Conservation (phyloP, 805 yeast genomes). For the Wickerhamomyces xylosicus region DNA sequence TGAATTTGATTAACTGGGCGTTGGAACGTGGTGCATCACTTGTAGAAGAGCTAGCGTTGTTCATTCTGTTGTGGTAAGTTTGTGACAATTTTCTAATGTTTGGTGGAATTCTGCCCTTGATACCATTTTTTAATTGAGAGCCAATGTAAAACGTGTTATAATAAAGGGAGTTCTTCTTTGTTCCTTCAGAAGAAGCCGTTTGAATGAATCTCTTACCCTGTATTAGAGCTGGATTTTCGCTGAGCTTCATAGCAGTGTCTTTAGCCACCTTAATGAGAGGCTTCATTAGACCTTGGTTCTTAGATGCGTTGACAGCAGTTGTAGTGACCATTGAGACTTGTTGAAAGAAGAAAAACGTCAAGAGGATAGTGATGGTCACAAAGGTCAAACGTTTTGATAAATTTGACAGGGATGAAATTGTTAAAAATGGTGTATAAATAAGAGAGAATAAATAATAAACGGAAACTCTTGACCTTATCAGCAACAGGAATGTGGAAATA, state of each 20-base stretch:
- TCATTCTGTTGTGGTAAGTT: slow-evolving; percentile 10
- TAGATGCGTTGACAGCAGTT: background rate
- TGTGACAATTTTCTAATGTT: slow-evolving; percentile 16
- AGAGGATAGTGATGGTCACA: background rate
- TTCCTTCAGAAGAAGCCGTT: slow-evolving; percentile 3
- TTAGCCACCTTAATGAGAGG: slow-evolving; percentile 1
- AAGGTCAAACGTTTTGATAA: background rate
- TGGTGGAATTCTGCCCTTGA: slow-evolving; percentile 19
- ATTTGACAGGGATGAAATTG: too few relatives aligned
- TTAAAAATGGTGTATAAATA: too few relatives aligned
- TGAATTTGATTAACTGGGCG: slow-evolving; percentile 18
- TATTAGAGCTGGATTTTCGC: background rate
- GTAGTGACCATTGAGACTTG: background rate
- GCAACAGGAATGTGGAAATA: background rate
- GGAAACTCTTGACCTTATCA: too few relatives aligned
- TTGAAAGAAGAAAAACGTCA: background rate
- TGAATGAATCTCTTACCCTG: background rate
- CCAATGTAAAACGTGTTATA: slow-evolving; percentile 31
- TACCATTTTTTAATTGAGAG: slow-evolving; percentile 22
- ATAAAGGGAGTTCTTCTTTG: slow-evolving; percentile 27
- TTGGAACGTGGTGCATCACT: slow-evolving; percentile 8
- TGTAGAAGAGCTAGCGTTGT: slow-evolving; percentile 14
- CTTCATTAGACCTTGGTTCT: background rate
- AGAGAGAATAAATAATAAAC: too few relatives aligned
- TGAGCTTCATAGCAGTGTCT: slow-evolving; percentile 1